Evolutionary conservation across 352 stramenopile genomes (phyloP).

Genomic region (Sclerospora graminicola): DNA sequence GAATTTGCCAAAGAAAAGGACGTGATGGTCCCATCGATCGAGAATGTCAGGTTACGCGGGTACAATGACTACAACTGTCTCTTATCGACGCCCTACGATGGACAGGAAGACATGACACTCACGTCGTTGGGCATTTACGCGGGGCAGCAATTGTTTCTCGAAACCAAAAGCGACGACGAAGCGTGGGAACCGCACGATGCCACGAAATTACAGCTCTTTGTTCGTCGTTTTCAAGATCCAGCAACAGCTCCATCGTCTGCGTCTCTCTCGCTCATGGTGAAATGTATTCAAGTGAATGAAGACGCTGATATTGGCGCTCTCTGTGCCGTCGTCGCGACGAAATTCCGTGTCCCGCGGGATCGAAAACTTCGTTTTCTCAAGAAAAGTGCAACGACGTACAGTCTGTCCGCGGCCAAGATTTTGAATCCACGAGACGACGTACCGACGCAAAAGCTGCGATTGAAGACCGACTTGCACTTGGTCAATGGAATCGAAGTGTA

Average conservation of each 20-base stretch:
- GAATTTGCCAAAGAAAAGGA: slow-evolving; percentile 53
- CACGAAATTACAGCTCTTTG: slow-evolving; percentile 59
- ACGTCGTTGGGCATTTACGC: slow-evolving; percentile 50
- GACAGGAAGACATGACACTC: slow-evolving; percentile 42
- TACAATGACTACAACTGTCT: slow-evolving; percentile 77
- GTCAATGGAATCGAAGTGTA: slow-evolving; percentile 62
- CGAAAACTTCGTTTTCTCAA: slow-evolving; percentile 52
- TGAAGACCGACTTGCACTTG: slow-evolving; percentile 58
- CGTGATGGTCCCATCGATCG: slow-evolving; percentile 31
- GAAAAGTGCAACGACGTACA: slow-evolving; percentile 61
- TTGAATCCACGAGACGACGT: slow-evolving; percentile 43
- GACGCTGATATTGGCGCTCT: slow-evolving; percentile 44
- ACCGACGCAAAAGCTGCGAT: slow-evolving; percentile 25
- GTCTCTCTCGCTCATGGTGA: slow-evolving; percentile 22
- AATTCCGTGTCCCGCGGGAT: slow-evolving; percentile 33
- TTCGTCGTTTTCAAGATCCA: slow-evolving; percentile 42
- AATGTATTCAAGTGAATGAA: slow-evolving; percentile 58
- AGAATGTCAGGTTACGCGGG: slow-evolving; percentile 49
- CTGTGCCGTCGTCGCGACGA: slow-evolving; percentile 32
- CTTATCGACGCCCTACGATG: slow-evolving; percentile 51
- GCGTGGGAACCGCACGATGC: slow-evolving; percentile 57
- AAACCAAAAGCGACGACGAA: slow-evolving; percentile 49
- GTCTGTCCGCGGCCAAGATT: slow-evolving; percentile 47
- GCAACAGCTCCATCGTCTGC: slow-evolving; percentile 5
- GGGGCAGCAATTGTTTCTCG: slow-evolving; percentile 65